phyloP scores from a whole-genome alignment of 148 eudicot species.

The Arbutus unedo region DNA sequence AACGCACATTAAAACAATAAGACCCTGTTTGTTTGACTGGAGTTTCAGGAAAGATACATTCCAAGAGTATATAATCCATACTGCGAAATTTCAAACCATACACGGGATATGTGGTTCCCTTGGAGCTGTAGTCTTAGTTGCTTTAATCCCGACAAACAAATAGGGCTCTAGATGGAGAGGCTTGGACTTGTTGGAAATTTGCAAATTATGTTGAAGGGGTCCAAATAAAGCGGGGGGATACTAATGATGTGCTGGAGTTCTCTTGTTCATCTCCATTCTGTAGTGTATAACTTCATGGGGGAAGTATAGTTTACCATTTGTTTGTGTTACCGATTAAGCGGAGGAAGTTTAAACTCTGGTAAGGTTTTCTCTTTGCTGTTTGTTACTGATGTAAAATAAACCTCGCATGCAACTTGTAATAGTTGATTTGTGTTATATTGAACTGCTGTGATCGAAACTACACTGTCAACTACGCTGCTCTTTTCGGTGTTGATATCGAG shows the following conservation, averaged over 20 bases:
- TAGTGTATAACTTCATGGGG: background rate
- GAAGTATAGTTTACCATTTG: background rate
- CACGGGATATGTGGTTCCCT: background rate
- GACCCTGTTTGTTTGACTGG: background rate
- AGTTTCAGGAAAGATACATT: background rate
- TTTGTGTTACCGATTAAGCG: background rate
- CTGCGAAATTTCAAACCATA: background rate
- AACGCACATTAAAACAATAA: background rate
- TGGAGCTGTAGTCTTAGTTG: background rate
- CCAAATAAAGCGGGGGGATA: background rate
- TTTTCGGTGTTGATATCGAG: too few relatives aligned
- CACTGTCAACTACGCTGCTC: too few relatives aligned
- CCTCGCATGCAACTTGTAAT: background rate
- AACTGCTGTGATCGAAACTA: background rate
- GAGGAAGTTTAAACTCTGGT: background rate
- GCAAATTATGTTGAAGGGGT: background rate
- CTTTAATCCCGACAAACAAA: background rate
- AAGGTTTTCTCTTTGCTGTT: background rate
- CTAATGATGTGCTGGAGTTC: background rate
- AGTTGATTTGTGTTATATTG: background rate
- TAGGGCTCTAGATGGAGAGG: background rate
- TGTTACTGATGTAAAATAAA: conserved; percentile 1
- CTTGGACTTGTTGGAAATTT: background rate
- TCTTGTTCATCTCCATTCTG: background rate
- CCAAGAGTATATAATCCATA: background rate